Conservation (phyloP, 345 rosid genomes). For the Hibiscus tridactylites region DNA sequence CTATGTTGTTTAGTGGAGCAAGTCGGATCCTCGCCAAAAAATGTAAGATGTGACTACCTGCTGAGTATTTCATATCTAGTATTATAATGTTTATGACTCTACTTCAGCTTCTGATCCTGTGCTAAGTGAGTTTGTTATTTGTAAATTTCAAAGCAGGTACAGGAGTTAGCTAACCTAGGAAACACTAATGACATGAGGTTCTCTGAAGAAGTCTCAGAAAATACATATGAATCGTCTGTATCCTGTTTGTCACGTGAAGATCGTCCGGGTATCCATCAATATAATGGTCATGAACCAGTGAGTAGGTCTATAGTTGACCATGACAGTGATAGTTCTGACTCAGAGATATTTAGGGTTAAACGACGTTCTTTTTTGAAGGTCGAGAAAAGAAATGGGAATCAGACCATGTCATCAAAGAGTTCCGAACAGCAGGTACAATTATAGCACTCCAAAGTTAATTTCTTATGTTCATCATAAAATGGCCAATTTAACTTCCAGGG, state of each 20-base stretch:
- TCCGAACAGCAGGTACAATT: constrained; percentile 53
- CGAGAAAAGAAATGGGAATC: constrained; percentile 46
- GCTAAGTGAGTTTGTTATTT: not conserved
- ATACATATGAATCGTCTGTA: constrained; percentile 26
- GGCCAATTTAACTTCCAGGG: not conserved
- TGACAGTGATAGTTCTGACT: constrained; percentile 78
- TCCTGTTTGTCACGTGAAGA: constrained; percentile 36
- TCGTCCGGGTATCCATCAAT: constrained; percentile 13
- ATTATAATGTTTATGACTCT: not conserved
- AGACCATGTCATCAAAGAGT: constrained; percentile 29
- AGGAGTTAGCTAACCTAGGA: constrained; percentile 31
- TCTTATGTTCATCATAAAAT: not conserved
- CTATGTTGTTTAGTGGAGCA: constrained; percentile 35
- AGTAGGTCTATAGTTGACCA: constrained; percentile 29
- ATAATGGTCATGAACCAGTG: constrained; percentile 21
- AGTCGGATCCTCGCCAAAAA: constrained; percentile 28
- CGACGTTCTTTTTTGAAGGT: constrained; percentile 68
- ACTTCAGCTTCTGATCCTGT: not conserved
- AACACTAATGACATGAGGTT: constrained; percentile 24
- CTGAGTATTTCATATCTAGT: not conserved
- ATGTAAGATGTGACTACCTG: constrained; percentile 42
- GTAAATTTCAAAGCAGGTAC: constrained; percentile 35
- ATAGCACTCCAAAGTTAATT: not conserved
- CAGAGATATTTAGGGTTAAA: constrained; percentile 81
- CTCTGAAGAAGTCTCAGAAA: constrained; percentile 32